Evolutionary conservation across 2,329 filamentous ascomycete species (phyloP).

Genomic region (Trichoderma cornu-damae): DNA sequence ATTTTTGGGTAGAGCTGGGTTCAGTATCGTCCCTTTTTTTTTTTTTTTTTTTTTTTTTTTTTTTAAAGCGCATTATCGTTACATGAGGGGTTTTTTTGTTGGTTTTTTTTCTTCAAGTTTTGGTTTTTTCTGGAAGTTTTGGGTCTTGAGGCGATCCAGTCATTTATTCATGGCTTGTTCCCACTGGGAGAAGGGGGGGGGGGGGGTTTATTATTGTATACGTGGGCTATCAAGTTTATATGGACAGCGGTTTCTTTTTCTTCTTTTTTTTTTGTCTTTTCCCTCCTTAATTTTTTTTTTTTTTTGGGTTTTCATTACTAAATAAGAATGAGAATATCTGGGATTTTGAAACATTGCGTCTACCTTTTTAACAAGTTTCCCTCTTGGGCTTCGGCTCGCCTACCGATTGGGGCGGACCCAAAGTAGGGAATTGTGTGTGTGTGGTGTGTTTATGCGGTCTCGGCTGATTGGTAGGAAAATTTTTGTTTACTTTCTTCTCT

Average conservation of each 20-base stretch:
- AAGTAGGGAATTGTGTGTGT: too few relatives aligned
- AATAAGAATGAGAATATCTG: neutral
- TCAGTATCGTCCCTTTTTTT: conserved; percentile 4
- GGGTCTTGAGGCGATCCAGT: conserved; percentile 4
- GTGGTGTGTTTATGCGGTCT: neutral
- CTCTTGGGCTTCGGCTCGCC: neutral
- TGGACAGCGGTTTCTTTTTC: neutral
- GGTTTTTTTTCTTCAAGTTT: too few relatives aligned
- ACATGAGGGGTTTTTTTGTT: neutral
- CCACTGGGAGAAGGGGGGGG: too few relatives aligned
- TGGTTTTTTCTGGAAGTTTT: too few relatives aligned
- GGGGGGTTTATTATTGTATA: conserved; percentile 4
- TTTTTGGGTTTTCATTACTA: neutral
- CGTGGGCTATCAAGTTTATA: neutral
- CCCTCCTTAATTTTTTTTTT: neutral
- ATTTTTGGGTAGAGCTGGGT: conserved; percentile 10
- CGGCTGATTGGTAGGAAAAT: neutral
- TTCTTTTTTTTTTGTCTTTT: neutral
- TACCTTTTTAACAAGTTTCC: too few relatives aligned
- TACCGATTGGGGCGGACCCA: neutral
- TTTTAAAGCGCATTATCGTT: neutral
- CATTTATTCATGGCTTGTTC: neutral
- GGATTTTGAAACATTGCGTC: too few relatives aligned
- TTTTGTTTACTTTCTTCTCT: neutral
- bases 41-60: neutral